Evolutionary conservation across 176 grass and related monocot genomes (phyloP).

Genomic region (Puccinellia tenuiflora): DNA sequence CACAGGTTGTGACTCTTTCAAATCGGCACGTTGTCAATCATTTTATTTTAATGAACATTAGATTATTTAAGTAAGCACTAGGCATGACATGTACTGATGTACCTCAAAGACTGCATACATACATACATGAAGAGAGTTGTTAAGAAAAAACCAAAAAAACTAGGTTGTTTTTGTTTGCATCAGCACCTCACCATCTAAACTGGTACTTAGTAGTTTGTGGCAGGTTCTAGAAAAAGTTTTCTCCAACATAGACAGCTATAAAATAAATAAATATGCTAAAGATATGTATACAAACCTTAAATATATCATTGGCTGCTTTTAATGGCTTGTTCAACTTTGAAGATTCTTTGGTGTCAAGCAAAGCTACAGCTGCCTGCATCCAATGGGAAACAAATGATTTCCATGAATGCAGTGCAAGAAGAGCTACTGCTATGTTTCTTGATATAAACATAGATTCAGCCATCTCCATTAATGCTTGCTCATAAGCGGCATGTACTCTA

Average conservation of each 20-base stretch:
- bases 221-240: not conserved
- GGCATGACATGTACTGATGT: not conserved
- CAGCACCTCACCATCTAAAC: not conserved
- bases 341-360: slow-evolving; percentile 56
- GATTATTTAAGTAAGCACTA: not conserved
- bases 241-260: slow-evolving; percentile 13
- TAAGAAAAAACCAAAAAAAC: not conserved
- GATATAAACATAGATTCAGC: slow-evolving; percentile 77
- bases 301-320: slow-evolving; percentile 68
- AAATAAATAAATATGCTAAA: not conserved
- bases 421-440: slow-evolving; percentile 73
- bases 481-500: slow-evolving; percentile 72
- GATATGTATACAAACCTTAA: slow-evolving; percentile 57
- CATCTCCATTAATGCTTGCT: slow-evolving; percentile 69
- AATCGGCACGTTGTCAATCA: not conserved
- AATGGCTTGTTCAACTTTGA: slow-evolving; percentile 49
- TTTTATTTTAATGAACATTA: not conserved
- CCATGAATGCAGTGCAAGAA: slow-evolving; percentile 91
- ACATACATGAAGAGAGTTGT: not conserved
- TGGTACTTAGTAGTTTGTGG: not conserved
- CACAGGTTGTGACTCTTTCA: not conserved
- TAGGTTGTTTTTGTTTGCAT: not conserved
- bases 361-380: slow-evolving; percentile 50
- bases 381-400: slow-evolving; percentile 80
- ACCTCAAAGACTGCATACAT: not conserved